Conservation (phyloP, 2,329 filamentous ascomycete genomes). For the Chaetomiaceae sp. region DNA sequence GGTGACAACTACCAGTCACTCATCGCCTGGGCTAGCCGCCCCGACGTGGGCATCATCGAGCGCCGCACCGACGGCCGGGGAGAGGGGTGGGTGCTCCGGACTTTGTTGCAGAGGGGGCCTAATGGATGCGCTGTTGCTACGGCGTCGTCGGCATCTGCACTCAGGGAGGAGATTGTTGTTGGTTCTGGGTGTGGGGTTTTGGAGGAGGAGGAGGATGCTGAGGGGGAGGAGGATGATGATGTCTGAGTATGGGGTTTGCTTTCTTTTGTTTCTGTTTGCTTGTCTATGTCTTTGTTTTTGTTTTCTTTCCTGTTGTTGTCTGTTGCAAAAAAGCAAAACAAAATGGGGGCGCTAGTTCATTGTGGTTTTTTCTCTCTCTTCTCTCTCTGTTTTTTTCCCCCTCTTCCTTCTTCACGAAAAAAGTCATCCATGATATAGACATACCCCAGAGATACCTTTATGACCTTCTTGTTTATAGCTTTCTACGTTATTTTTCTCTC, state of each 20-base stretch:
- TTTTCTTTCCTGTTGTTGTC: background rate
- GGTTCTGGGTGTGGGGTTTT: background rate
- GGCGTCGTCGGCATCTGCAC: background rate
- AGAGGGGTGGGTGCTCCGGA: constrained; percentile 33
- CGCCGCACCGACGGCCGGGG: background rate
- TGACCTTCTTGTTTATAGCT: too few species aligned
- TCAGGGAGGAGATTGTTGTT: background rate
- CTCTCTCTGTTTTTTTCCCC: too few species aligned
- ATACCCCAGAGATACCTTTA: too few species aligned
- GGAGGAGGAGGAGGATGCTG: constrained; percentile 3
- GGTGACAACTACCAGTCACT: constrained; percentile 23
- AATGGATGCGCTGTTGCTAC: constrained; percentile 9
- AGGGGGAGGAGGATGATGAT: constrained; percentile 5
- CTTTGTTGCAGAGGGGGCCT: constrained; percentile 25
- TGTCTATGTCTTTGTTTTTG: background rate
- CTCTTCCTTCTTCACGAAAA: too few species aligned
- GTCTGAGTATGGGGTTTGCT: background rate
- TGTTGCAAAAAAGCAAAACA: too few species aligned
- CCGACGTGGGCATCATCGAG: constrained; percentile 36
- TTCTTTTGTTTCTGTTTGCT: background rate
- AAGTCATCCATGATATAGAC: too few species aligned
- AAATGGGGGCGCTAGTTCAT: too few species aligned
- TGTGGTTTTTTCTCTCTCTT: too few species aligned
- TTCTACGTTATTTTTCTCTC: too few species aligned
- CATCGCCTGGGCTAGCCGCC: constrained; percentile 37